Base-by-base conservation (phyloP, 139 green algal genomes). In the Spirogloea muscicola region DNA sequence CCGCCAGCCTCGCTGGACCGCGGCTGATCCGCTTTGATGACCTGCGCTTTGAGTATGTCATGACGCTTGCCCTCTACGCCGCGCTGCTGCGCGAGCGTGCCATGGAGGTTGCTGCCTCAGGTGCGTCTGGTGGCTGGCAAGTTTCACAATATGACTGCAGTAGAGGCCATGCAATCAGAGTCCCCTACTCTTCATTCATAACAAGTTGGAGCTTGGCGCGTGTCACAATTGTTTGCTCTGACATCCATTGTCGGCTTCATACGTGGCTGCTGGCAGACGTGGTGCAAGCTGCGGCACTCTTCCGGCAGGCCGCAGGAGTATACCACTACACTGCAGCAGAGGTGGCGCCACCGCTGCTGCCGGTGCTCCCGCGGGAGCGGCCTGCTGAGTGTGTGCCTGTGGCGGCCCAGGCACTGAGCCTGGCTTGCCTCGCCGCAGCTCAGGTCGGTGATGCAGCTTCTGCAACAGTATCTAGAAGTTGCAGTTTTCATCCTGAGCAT, bases 61-160 rank as follows among this genome's bases (percentile, higher is more conserved):
- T 76, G 68, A 9, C 41, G 6, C 6, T 76, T 6, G 7, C 31
- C 3, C 25, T 76, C 6, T 75, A 76, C 57, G 68, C 68, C 16
- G 57, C 55, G 27, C 58, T 76, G 25, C 68, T 76, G 68, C n/a
- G 68, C 10, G 68, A 76, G 37, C 38, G 29, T 4, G 68, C 68
- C 5, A 62, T 72, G 37, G 63, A 72, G 63, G 34, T 37, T 9
- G 16, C n/a, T 9, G 63, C 31, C 49, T 29, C 5, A 72, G 63
- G 63, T 72, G 63, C 27, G 7, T 10, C n/a, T n/a, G n/a, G n/a
- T n/a, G n/a, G n/a, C n/a, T n/a, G n/a, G n/a, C n/a, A n/a, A n/a
- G n/a, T n/a, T 21, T n/a, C 21, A 55, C 21, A 16, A 18, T 13
- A 18, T 65, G 13, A 13, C 13, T 41, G 57, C 16, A 13, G 13